phyloP scores from a whole-genome alignment of 2,329 filamentous ascomycete species.

The Alternaria incomplexa region DNA sequence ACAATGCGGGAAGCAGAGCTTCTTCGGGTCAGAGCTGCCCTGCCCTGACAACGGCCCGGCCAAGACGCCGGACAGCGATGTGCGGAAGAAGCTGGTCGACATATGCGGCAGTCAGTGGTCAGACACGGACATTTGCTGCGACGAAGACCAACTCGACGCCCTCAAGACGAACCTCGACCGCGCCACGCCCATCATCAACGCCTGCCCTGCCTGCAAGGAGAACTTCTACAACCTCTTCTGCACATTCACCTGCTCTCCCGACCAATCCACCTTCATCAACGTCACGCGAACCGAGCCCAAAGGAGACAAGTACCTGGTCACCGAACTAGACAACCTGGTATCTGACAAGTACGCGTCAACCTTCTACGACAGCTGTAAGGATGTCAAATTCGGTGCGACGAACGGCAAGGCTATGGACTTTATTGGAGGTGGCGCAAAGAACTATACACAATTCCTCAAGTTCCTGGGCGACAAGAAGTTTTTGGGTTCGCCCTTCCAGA shows the following conservation, averaged over 20 bases:
- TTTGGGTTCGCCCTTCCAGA: constrained; percentile 94
- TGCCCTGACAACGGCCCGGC: constrained; percentile 91
- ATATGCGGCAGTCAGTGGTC: constrained; percentile 90
- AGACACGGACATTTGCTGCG: constrained; percentile 83
- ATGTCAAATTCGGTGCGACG: constrained; percentile 96
- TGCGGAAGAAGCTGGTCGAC: constrained; percentile 78
- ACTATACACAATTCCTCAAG: constrained; percentile 84
- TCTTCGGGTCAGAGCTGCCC: constrained; percentile 88
- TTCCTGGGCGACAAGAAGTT: constrained; percentile 92
- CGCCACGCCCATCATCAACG: constrained; percentile 86
- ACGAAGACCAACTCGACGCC: constrained; percentile 77
- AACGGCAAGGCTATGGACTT: constrained; percentile 94
- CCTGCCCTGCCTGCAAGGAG: constrained; percentile 94
- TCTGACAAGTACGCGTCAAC: constrained; percentile 82
- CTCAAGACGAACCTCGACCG: constrained; percentile 85
- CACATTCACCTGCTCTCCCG: constrained; percentile 96
- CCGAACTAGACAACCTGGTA: constrained; percentile 88
- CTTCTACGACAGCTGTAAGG: constrained; percentile 97
- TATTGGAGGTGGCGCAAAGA: constrained; percentile 92
- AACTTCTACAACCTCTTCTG: constrained; percentile 99
- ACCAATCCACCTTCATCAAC: constrained; percentile 95
- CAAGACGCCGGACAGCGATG: constrained; percentile 71
- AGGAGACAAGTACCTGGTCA: constrained; percentile 71
- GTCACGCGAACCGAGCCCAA: constrained; percentile 75
- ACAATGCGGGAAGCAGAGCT: constrained; percentile 87